Evolutionary conservation across 768 basidiomycete genomes (phyloP).

Genomic region (Boletellus ananiceps): DNA sequence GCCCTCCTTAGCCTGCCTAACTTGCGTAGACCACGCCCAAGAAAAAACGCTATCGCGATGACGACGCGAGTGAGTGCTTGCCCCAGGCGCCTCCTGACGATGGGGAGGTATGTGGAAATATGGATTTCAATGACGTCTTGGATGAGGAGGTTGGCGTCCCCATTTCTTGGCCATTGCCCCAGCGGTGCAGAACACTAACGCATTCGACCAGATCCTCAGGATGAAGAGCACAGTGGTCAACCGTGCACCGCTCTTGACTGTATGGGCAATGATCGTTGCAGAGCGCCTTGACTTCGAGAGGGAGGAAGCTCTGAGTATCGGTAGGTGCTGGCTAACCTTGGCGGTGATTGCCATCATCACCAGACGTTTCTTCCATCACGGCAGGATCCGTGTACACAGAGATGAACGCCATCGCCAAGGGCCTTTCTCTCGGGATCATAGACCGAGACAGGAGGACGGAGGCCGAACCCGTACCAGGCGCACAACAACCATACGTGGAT

Average conservation of each 20-base stretch:
- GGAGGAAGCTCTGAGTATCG: constrained; percentile 89
- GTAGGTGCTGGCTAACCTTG: constrained; percentile 36
- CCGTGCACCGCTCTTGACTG: constrained; percentile 91
- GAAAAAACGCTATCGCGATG: constrained; percentile 44
- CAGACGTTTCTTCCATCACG: background rate
- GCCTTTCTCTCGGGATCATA: constrained; percentile 77
- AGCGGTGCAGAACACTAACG: constrained; percentile 2
- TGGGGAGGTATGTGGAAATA: constrained; percentile 44
- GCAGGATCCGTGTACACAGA: constrained; percentile 91
- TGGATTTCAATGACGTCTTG: constrained; percentile 69
- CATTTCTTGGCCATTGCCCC: background rate
- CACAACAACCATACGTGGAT: constrained; percentile 80
- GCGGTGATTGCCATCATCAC: background rate
- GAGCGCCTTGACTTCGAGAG: constrained; percentile 82
- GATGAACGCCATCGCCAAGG: constrained; percentile 85
- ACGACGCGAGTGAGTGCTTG: constrained; percentile 54
- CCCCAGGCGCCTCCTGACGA: constrained; percentile 50
- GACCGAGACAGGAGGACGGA: constrained; percentile 49
- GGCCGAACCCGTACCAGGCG: constrained; percentile 49
- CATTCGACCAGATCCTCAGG: constrained; percentile 47
- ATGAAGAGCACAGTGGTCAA: constrained; percentile 69
- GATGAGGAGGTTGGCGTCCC: constrained; percentile 59
- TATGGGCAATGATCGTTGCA: constrained; percentile 86
- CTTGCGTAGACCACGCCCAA: constrained; percentile 42
- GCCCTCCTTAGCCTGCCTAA: constrained; percentile 1